Evolutionary conservation across 1,139 yeast species (phyloP).

Genomic region (Yamadazyma kanchanaburiensis): DNA sequence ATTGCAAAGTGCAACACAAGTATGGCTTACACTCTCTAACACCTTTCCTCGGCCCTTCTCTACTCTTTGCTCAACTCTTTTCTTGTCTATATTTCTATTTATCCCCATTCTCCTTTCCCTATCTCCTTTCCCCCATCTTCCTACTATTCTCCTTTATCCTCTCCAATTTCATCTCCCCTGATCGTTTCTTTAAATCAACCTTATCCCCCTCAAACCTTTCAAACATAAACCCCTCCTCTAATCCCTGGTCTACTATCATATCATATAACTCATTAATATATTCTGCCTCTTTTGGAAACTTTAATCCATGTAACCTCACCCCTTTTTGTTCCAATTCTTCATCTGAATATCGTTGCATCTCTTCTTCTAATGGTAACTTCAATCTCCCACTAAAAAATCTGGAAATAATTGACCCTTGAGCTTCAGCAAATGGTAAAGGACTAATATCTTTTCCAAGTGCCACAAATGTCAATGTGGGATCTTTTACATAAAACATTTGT

Average conservation of each 20-base stretch:
- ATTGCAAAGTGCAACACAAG: no score
- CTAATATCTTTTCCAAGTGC: constrained; percentile 38
- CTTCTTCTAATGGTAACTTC: constrained; percentile 28
- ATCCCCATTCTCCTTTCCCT: no score
- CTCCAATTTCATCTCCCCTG: constrained; percentile 7
- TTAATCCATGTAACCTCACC: constrained; percentile 25
- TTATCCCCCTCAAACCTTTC: constrained; percentile 11
- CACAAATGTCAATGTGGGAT: constrained; percentile 39
- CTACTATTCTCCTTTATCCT: constrained; percentile 10
- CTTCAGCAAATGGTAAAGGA: constrained; percentile 48
- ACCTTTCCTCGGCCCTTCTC: no score
- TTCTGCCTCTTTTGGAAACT: constrained; percentile 28
- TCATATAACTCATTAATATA: constrained; percentile 14
- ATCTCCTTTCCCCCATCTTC: no score
- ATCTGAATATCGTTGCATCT: constrained; percentile 23
- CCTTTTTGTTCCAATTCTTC: constrained; percentile 21
- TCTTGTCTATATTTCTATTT: no score
- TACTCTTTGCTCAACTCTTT: no score
- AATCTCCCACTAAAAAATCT: constrained; percentile 40
- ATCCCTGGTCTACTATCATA: constrained; percentile 3
- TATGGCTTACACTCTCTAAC: no score
- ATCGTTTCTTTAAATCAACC: constrained; percentile 5
- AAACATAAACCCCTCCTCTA: constrained; percentile 7
- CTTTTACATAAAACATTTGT: constrained; percentile 43
- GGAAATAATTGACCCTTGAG: constrained; percentile 43